A percentile compares a stretch with the other conserved stretches of the same genome.
phyloP scores from a whole-genome alignment of 1,139 yeast genomes.

The Hansenula lynferdii region DNA sequence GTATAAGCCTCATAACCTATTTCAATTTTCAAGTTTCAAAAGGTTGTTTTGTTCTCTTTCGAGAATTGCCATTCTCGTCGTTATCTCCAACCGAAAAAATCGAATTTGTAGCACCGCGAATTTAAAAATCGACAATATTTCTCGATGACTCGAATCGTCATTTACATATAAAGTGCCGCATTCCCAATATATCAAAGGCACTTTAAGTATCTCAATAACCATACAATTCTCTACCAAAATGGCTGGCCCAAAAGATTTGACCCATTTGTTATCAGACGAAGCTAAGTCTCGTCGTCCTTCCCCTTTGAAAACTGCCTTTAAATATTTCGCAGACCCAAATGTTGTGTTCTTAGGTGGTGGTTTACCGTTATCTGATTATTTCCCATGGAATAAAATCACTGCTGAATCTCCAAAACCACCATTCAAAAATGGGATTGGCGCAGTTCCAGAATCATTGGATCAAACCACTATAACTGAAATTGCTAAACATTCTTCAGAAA shows the following conservation, averaged over 20 bases:
- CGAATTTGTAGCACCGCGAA: too few relatives aligned
- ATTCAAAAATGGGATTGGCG: conserved; percentile 70
- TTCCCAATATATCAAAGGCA: too few relatives aligned
- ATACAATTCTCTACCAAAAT: conserved; percentile 2
- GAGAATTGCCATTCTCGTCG: too few relatives aligned
- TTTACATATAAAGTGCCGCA: too few relatives aligned
- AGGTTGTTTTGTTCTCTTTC: too few relatives aligned
- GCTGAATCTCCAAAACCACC: conserved; percentile 77
- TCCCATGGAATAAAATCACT: conserved; percentile 78
- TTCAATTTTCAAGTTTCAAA: too few relatives aligned
- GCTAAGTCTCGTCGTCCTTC: conserved; percentile 74
- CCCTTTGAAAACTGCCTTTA: conserved; percentile 79
- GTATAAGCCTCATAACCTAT: too few relatives aligned
- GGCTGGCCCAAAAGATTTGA: conserved; percentile 58
- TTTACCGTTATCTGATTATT: conserved; percentile 81
- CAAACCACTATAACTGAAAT: conserved; percentile 37
- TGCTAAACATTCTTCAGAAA: conserved; percentile 34
- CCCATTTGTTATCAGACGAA: conserved; percentile 74
- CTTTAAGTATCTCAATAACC: too few relatives aligned
- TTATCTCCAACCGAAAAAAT: too few relatives aligned
- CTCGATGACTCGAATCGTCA: too few relatives aligned
- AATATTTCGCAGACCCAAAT: conserved; percentile 66
- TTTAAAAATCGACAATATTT: too few relatives aligned
- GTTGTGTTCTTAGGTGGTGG: conserved; percentile 95
- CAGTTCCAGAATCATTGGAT: conserved; percentile 46